Base-by-base conservation (phyloP, 23 red algal genomes). In the Agarophyton chilense region DNA sequence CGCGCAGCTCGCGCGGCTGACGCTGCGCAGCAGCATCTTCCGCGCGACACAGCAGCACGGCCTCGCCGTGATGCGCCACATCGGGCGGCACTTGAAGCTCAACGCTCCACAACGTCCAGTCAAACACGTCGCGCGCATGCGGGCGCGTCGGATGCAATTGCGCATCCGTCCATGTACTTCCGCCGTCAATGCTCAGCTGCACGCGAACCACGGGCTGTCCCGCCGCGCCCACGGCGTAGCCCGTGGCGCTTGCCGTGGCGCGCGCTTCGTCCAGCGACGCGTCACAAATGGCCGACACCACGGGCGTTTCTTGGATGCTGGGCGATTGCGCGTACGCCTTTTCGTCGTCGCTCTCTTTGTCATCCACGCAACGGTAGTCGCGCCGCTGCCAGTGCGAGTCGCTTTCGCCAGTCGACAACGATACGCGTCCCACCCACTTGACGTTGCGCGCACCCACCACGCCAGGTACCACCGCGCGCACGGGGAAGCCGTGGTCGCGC, bases 371-470 rank as follows among this genome's bases (percentile, higher is more conserved):
- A 29, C 94, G 92, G 53, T 98, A 98, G 79, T 98, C 96, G 14
- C 81, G 52, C 1, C 73, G 82, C 81, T 94, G 90, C 84, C 92
- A 98, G 46, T 89, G 92, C 13, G 81, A 84, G 36, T 86, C 73
- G 47, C 78, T 93, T 36, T 95, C 86, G 28, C 67, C 84, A 19
- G 31, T 43, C 45, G 87, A 70, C 46, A 94, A 40, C 26, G 39
- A 49, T n/a, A 98, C 81, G 21, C 50, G 49, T 40, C 62, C 78
- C 53, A 98, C 68, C 96, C 96, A 98, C 60, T 98, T 98, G 21
- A 98, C 96, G 44, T 85, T 68, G 8, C 96, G 92, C 87, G 96
- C 96, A 7, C 96, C 96, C 50, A 95, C 92, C 42, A 95, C 76
- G 10, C 96, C 96, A 19, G 96, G 96, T 25, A 93, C 92, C 10